Evolutionary conservation across 192 early-diverging fungal species (phyloP), one percentile per base, ranked within the genome.

Genomic region (Thoreauomyces humboldtii): DNA sequence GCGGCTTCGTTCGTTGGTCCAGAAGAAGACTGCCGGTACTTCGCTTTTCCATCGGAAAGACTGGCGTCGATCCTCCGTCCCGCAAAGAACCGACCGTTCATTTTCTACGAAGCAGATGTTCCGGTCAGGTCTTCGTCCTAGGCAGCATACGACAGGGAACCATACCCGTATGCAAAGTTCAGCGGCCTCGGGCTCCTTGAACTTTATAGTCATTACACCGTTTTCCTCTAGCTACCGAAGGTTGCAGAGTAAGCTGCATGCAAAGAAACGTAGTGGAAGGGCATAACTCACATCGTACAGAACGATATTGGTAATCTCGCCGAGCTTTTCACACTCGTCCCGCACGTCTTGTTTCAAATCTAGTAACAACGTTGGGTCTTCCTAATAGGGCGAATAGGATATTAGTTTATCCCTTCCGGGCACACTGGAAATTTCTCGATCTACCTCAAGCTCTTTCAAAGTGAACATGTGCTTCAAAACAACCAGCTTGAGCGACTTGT

Each of bases 391-490:
- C n/a, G n/a, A n/a, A n/a, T n/a, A n/a, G n/a, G n/a, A n/a, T n/a
- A n/a, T n/a, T n/a, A n/a, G n/a, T n/a, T n/a, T n/a, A n/a, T n/a
- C n/a, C n/a, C n/a, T n/a, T n/a, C n/a, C n/a, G n/a, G n/a, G n/a
- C n/a, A n/a, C n/a, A n/a, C n/a, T n/a, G n/a, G n/a, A n/a, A n/a
- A n/a, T n/a, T n/a, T n/a, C n/a, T n/a, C n/a, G 48, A 58, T 75
- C 31, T 82, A 88, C 89, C 77, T 97, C 91, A 0, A 99, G 66
- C 73, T 99, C 94, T 37, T 87, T 67, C 17, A 86, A 63, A 3
- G 91, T 91, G 69, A 95, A 99, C 95, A 99, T 97, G 69, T 94
- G 80, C 73, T 95, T 95, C 32, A 99, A 73, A 46, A 99, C 89
- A 9, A 97, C 92, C 32, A 92, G 88, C 48, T 88, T 90, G 44